Evolutionary conservation across 2,329 filamentous ascomycete species (phyloP).

Genomic region (Colletotrichum navitas): DNA sequence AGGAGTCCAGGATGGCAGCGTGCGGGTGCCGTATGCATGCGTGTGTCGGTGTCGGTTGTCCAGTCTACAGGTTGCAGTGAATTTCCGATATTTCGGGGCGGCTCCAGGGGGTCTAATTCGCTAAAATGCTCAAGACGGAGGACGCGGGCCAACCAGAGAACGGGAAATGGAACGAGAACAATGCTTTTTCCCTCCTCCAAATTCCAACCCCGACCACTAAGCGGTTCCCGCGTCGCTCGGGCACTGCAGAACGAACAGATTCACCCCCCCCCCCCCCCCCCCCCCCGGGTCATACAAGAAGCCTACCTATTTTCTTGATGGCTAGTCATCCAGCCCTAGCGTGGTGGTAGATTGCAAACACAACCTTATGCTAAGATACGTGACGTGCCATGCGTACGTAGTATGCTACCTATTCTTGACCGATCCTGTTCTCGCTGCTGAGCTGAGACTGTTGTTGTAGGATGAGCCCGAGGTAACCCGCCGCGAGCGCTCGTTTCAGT

Average conservation of each 20-base stretch:
- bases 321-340: background rate
- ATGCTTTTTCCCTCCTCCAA: slow-evolving; percentile 25
- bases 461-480: slow-evolving; percentile 34
- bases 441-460: slow-evolving; percentile 32
- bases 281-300: slow-evolving; percentile 1
- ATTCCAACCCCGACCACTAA: slow-evolving; percentile 15
- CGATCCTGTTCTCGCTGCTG: slow-evolving; percentile 8
- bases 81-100: slow-evolving; percentile 41
- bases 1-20: background rate
- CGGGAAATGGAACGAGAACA: slow-evolving; percentile 27
- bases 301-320: background rate
- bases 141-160: slow-evolving; percentile 32
- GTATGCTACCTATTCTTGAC: slow-evolving; percentile 7
- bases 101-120: slow-evolving; percentile 32
- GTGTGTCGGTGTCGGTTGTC: slow-evolving; percentile 40
- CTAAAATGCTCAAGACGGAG: slow-evolving; percentile 24
- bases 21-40: background rate
- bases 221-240: slow-evolving; percentile 20
- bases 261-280: no score
- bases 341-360: slow-evolving; percentile 27
- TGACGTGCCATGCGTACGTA: slow-evolving; percentile 4
- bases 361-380: background rate
- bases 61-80: slow-evolving; percentile 39
- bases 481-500: slow-evolving; percentile 33
- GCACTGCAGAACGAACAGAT: slow-evolving; percentile 12